Conservation (phyloP, 1,284 basidiomycete species). For the Melampsora larici-populina region DNA sequence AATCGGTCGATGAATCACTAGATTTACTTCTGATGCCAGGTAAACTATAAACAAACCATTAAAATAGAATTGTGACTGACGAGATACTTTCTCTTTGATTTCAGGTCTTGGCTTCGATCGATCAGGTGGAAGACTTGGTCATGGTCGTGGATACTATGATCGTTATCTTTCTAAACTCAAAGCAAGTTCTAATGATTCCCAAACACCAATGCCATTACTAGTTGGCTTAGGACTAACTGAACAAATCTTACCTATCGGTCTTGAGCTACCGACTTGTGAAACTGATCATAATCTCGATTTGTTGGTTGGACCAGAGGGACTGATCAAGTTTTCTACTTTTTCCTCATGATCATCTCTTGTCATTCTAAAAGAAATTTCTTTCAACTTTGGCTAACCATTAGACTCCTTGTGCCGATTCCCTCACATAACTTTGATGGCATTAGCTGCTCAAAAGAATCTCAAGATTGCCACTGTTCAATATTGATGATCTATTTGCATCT, state of each 20-base stretch:
- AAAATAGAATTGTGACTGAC: no score
- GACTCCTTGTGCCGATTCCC: no score
- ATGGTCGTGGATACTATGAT: slow-evolving; percentile 38
- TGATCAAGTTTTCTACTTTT: background rate
- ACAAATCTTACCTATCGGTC: slow-evolving; percentile 16
- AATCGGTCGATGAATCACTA: background rate
- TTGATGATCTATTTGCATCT: no score
- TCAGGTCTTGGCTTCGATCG: slow-evolving; percentile 32
- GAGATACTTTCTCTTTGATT: no score
- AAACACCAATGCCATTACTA: background rate
- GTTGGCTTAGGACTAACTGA: slow-evolving; percentile 18
- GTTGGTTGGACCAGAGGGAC: slow-evolving; percentile 17
- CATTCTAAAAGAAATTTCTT: no score
- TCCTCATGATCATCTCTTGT: background rate
- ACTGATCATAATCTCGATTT: slow-evolving; percentile 29
- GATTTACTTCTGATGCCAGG: slow-evolving; percentile 38
- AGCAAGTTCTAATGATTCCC: background rate
- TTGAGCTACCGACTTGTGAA: background rate
- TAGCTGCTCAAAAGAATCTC: no score
- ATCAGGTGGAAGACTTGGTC: slow-evolving; percentile 28
- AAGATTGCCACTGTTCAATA: no score
- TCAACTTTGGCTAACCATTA: no score
- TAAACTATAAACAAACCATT: background rate
- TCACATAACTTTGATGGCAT: no score
- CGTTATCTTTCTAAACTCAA: slow-evolving; percentile 9